These are phyloP conservation scores for Plantago coronopus DNA, from an alignment of 305 asterid species.

Conservation along the genomic window DNA sequence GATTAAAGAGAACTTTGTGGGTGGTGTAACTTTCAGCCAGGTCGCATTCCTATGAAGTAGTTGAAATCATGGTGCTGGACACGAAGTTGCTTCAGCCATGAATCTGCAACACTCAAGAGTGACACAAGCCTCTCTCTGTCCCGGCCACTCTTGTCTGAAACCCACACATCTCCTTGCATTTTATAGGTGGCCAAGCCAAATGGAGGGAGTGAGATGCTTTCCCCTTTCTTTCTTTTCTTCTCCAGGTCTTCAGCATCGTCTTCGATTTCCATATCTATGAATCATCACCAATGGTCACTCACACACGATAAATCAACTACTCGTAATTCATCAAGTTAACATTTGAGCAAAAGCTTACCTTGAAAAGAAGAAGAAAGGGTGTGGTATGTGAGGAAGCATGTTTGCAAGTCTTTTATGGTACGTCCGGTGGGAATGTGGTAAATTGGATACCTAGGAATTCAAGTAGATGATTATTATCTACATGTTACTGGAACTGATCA, in stretches of 20 bases:
- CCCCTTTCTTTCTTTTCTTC: slow-evolving; percentile 52
- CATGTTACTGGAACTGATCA: slow-evolving; percentile 3
- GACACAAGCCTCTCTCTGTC: slow-evolving; percentile 69
- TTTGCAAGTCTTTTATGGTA: slow-evolving; percentile 77
- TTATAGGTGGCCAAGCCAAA: slow-evolving; percentile 86
- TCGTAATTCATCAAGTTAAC: neutral
- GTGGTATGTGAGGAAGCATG: slow-evolving; percentile 93
- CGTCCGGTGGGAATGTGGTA: slow-evolving; percentile 92
- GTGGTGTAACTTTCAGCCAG: slow-evolving; percentile 28
- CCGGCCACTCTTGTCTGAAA: slow-evolving; percentile 53
- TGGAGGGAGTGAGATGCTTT: slow-evolving; percentile 60
- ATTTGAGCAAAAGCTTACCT: slow-evolving; percentile 40
- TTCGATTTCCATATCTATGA: slow-evolving; percentile 51
- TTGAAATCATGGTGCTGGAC: slow-evolving; percentile 96
- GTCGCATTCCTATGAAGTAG: slow-evolving; percentile 69
- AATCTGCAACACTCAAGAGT: slow-evolving; percentile 73
- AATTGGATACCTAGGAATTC: slow-evolving; percentile 75
- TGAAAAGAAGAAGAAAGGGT: slow-evolving; percentile 95
- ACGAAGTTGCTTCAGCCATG: slow-evolving; percentile 89
- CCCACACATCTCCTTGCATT: slow-evolving; percentile 91
- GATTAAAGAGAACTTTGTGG: slow-evolving; percentile 11
- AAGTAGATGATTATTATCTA: slow-evolving; percentile 16
- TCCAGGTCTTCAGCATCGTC: slow-evolving; percentile 34
- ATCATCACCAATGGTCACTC: neutral
- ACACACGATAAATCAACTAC: no score